phyloP scores from a whole-genome alignment of 345 rosid species.

The Moringa oleifera region DNA sequence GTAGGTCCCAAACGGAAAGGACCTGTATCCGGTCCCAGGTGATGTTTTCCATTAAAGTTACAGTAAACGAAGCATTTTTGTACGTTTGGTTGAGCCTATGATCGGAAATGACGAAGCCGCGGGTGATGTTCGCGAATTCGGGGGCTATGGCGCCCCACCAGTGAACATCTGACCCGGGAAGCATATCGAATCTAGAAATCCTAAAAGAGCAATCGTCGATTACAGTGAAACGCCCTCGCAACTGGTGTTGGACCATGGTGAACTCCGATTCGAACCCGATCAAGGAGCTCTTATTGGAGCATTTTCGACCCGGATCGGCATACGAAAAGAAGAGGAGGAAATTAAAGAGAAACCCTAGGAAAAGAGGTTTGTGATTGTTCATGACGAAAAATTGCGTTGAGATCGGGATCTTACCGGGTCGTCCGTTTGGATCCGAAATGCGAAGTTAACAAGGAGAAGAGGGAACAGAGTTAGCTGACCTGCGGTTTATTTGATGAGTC shows the following conservation, averaged over 20 bases:
- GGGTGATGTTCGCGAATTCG: conserved; percentile 56
- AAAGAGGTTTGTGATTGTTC: conserved; percentile 31
- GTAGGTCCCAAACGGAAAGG: conserved; percentile 65
- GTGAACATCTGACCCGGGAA: conserved; percentile 64
- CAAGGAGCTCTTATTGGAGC: conserved; percentile 58
- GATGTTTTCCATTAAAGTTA: conserved; percentile 40
- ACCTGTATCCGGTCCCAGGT: conserved; percentile 63
- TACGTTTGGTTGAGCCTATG: conserved; percentile 59
- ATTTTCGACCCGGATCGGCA: conserved; percentile 44
- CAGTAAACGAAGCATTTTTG: conserved; percentile 54
- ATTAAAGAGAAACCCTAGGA: conserved; percentile 30
- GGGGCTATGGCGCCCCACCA: conserved; percentile 75
- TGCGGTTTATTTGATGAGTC: neutral
- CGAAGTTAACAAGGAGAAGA: neutral
- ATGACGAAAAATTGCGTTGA: conserved; percentile 18
- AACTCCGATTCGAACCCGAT: conserved; percentile 63
- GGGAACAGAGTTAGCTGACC: neutral
- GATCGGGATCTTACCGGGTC: neutral
- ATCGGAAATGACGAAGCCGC: conserved; percentile 63
- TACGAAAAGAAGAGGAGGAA: conserved; percentile 26
- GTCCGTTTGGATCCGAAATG: neutral
- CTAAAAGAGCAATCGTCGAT: conserved; percentile 80
- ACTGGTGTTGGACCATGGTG: conserved; percentile 82
- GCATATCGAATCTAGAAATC: conserved; percentile 80
- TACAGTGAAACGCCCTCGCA: conserved; percentile 63